Evolutionary conservation across 2,329 filamentous ascomycete genomes (phyloP).

Genomic region (Pseudocercospora vitis): DNA sequence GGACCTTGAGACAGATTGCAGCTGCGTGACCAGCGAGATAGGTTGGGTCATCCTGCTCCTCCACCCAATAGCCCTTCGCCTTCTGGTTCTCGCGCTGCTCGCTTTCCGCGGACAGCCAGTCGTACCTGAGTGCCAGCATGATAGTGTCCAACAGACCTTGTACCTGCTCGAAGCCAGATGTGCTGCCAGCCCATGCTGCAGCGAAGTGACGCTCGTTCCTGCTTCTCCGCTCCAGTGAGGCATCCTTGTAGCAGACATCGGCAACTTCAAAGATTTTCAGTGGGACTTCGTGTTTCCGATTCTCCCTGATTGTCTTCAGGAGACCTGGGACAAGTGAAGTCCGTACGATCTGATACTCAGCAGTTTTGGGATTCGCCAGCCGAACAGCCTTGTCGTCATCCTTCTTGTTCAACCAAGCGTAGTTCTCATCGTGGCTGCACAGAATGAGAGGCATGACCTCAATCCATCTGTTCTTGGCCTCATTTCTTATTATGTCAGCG

Average conservation of each 20-base stretch:
- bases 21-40: conserved; percentile 91
- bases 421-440: conserved; percentile 98
- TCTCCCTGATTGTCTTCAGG: conserved; percentile 90
- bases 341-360: conserved; percentile 89
- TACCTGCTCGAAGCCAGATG: conserved; percentile 89
- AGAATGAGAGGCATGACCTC: conserved; percentile 96
- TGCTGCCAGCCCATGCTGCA: conserved; percentile 94
- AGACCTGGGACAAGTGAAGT: conserved; percentile 83
- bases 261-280: conserved; percentile 91
- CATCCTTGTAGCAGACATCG: conserved; percentile 90
- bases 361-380: conserved; percentile 88
- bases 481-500: conserved; percentile 81
- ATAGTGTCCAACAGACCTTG: conserved; percentile 91
- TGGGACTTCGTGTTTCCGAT: conserved; percentile 82
- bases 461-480: conserved; percentile 94
- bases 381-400: conserved; percentile 81
- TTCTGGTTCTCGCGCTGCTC: conserved; percentile 59
- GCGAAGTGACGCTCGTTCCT: conserved; percentile 94
- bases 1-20: conserved; percentile 73
- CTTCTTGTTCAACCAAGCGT: conserved; percentile 85
- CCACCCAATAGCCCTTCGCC: conserved; percentile 76
- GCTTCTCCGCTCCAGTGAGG: conserved; percentile 75
- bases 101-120: conserved; percentile 76
- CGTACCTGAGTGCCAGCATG: conserved; percentile 84
- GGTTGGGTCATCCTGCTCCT: conserved; percentile 85